Evolutionary conservation across 768 basidiomycete species (phyloP).

Genomic region (Leccinum pellstonianum): DNA sequence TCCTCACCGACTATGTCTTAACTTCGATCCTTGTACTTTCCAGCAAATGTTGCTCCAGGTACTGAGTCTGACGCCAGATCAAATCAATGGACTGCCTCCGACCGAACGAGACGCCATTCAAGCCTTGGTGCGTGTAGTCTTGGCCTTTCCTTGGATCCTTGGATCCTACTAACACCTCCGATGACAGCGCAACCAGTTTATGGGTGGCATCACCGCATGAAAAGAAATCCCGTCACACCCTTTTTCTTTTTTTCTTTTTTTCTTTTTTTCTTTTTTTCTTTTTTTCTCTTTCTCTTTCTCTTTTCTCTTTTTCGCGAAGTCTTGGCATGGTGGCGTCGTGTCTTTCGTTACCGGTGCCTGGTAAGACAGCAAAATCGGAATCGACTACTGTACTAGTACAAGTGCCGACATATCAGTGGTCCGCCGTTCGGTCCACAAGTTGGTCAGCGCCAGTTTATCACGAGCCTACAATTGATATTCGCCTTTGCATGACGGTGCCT

Average conservation of each 20-base stretch:
- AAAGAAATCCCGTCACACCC: not conserved
- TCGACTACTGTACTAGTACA: not conserved
- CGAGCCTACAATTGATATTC: not conserved
- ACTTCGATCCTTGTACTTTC: not conserved
- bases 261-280: not conserved
- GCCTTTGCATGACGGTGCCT: slow-evolving; percentile 2
- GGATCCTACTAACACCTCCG: not conserved
- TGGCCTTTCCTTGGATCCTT: not conserved
- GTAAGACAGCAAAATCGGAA: not conserved
- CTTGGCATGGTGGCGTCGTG: not conserved
- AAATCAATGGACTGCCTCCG: slow-evolving; percentile 79
- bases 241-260: not conserved
- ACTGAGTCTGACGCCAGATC: slow-evolving; percentile 73
- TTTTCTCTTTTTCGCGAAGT: not conserved
- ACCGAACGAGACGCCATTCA: slow-evolving; percentile 77
- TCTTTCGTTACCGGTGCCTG: not conserved
- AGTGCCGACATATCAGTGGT: not conserved
- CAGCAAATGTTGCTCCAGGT: slow-evolving; percentile 88
- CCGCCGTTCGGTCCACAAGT: not conserved
- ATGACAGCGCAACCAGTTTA: slow-evolving; percentile 35
- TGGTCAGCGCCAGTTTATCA: not conserved
- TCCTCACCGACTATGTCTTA: not conserved
- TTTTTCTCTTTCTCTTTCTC: not conserved
- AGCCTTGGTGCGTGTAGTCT: slow-evolving; percentile 56
- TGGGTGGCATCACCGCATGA: slow-evolving; percentile 33